phyloP scores from a whole-genome alignment of 352 stramenopile species.

The Pythium vanterpoolii region DNA sequence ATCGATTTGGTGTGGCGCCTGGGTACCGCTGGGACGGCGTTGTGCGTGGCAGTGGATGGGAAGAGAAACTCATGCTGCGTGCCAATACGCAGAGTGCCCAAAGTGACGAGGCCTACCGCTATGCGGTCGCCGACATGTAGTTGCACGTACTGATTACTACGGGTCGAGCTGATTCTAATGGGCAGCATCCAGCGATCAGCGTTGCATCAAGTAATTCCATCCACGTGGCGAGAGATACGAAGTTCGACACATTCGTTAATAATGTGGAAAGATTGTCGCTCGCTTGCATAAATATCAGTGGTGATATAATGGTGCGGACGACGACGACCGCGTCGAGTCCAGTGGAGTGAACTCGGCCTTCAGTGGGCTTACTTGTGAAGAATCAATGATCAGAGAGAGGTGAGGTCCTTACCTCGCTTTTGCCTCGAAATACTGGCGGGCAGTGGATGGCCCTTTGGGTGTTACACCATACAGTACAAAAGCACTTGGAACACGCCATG shows the following conservation, averaged over 20 bases:
- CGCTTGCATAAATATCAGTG: no score
- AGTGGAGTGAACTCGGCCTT: background rate
- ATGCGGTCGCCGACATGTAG: constrained; percentile 84
- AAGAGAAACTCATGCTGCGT: constrained; percentile 90
- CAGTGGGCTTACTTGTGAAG: background rate
- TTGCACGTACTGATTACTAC: no score
- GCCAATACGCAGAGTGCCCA: constrained; percentile 57
- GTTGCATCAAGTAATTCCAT: no score
- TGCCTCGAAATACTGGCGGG: background rate
- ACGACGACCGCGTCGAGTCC: no score
- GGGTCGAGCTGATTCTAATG: no score
- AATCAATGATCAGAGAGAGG: background rate
- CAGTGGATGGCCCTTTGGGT: constrained; percentile 39
- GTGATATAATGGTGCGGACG: no score
- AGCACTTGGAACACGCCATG: constrained; percentile 27
- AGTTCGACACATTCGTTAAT: no score
- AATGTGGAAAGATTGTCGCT: no score
- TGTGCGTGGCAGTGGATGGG: constrained; percentile 95
- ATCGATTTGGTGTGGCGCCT: constrained; percentile 89
- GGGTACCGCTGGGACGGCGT: constrained; percentile 99
- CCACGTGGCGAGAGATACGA: no score
- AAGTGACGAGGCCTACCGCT: constrained; percentile 77
- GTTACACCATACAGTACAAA: constrained; percentile 38
- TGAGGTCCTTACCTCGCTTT: no score
- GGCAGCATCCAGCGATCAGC: no score